phyloP scores from a whole-genome alignment of 345 rosid genomes.

The Citrus hindsii region DNA sequence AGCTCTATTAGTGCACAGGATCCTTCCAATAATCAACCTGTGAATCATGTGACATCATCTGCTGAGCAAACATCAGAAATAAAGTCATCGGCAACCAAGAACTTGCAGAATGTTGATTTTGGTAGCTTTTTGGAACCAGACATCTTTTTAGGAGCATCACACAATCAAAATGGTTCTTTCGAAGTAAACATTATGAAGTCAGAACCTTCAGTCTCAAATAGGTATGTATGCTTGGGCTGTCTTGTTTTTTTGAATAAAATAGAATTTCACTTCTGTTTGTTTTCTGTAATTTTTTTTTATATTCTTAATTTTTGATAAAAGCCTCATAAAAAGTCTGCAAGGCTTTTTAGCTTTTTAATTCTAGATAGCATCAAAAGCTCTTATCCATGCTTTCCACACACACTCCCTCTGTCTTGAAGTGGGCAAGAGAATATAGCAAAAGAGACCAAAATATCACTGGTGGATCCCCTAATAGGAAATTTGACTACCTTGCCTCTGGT shows the following conservation, averaged over 20 bases:
- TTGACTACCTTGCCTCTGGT: not conserved
- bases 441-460: not conserved
- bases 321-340: not conserved
- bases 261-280: not conserved
- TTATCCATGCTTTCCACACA: not conserved
- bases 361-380: not conserved
- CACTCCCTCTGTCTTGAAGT: not conserved
- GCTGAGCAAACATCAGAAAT: conserved; percentile 29
- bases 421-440: not conserved
- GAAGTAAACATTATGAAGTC: conserved; percentile 18
- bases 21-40: conserved; percentile 15
- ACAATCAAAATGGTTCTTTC: conserved; percentile 27
- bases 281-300: not conserved
- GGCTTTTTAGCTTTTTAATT: too few species aligned
- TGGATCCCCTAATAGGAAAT: not conserved
- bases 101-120: conserved; percentile 29
- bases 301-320: not conserved
- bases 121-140: conserved; percentile 35
- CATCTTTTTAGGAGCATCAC: conserved; percentile 31
- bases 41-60: conserved; percentile 19
- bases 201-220: conserved; percentile 42
- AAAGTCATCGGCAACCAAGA: conserved; percentile 29
- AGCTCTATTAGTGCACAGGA: conserved; percentile 33
- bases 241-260: conserved; percentile 2
- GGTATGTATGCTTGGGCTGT: conserved; percentile 28